phyloP scores from a whole-genome alignment of 2,329 filamentous ascomycete genomes.

The Arthrinium puccinioides region DNA sequence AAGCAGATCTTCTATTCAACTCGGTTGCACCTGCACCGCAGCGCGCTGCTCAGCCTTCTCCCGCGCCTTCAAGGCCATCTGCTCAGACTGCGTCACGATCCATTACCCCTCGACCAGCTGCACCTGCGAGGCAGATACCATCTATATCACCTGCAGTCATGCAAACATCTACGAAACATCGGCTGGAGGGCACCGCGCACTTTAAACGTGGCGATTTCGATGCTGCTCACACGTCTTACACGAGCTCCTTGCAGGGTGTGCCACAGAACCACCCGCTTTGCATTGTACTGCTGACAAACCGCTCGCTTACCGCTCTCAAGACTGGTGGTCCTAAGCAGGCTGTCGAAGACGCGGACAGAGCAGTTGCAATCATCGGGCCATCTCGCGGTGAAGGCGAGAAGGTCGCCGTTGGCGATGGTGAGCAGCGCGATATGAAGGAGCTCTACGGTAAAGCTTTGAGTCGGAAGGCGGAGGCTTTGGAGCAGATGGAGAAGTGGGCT shows the following conservation, averaged over 20 bases:
- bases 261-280: constrained; percentile 74
- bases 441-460: constrained; percentile 90
- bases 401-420: constrained; percentile 60
- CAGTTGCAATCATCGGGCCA: constrained; percentile 71
- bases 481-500: constrained; percentile 89
- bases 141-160: constrained; percentile 61
- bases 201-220: constrained; percentile 95
- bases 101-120: constrained; percentile 38
- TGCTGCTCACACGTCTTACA: constrained; percentile 76
- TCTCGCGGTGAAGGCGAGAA: constrained; percentile 72
- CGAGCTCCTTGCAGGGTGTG: constrained; percentile 65
- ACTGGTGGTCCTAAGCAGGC: constrained; percentile 86
- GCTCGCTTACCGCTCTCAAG: constrained; percentile 82
- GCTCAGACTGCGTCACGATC: constrained; percentile 34
- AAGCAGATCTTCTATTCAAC: constrained; percentile 60
- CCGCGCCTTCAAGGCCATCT: constrained; percentile 25
- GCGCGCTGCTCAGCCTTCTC: constrained; percentile 21
- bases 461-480: constrained; percentile 90
- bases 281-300: constrained; percentile 87
- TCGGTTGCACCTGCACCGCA: constrained; percentile 23
- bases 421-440: constrained; percentile 79
- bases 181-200: constrained; percentile 74
- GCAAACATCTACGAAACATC: constrained; percentile 68
- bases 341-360: constrained; percentile 75
- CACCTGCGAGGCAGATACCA: constrained; percentile 49